Evolutionary conservation across 768 basidiomycete genomes (phyloP).

Genomic region (Amanita polypyramis): DNA sequence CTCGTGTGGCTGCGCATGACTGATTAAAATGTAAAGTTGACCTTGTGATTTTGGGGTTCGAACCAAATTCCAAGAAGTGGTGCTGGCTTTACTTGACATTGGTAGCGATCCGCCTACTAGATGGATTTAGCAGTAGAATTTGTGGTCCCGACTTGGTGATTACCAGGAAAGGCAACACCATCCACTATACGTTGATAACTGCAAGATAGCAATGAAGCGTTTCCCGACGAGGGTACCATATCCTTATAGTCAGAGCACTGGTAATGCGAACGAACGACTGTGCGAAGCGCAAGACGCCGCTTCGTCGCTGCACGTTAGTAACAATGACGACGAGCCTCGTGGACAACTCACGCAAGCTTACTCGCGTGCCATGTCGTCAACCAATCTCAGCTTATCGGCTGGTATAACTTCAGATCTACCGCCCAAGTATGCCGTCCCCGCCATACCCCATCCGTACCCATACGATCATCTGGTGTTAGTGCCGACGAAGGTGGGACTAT

Average conservation of each 20-base stretch:
- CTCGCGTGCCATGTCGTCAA: neutral
- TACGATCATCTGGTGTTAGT: conserved; percentile 58
- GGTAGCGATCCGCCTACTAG: too few species aligned
- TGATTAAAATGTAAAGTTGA: too few species aligned
- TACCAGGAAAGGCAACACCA: neutral
- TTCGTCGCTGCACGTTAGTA: neutral
- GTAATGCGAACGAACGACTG: conserved; percentile 8
- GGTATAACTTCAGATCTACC: conserved; percentile 32
- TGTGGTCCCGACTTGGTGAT: neutral
- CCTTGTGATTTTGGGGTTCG: too few species aligned
- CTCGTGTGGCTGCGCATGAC: too few species aligned
- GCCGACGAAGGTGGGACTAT: conserved; percentile 49
- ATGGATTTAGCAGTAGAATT: too few species aligned
- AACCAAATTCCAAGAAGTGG: too few species aligned
- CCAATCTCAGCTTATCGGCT: neutral
- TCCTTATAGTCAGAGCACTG: conserved; percentile 15
- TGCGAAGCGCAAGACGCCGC: neutral
- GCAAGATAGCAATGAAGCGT: conserved; percentile 25
- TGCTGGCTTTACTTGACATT: too few species aligned
- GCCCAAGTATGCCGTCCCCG: conserved; percentile 54
- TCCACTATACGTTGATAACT: neutral
- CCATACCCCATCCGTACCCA: conserved; percentile 68
- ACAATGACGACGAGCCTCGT: conserved; percentile 1
- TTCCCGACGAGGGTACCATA: conserved; percentile 30
- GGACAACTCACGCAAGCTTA: neutral